phyloP scores from a whole-genome alignment of 2,329 filamentous ascomycete genomes.

The Parasarocladium wereldwijsianum region DNA sequence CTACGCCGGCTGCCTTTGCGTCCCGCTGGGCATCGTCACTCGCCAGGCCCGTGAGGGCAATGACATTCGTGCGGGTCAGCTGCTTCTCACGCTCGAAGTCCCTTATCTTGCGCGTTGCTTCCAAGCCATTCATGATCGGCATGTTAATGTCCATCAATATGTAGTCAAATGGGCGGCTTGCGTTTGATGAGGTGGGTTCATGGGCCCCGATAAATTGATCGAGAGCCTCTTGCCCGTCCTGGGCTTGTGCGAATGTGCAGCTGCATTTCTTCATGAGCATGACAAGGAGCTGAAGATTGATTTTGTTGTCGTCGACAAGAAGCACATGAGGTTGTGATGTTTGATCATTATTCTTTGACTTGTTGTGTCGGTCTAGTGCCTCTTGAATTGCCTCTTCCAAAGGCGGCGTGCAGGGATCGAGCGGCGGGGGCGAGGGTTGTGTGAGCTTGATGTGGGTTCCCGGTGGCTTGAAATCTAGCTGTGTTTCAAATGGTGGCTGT shows the following conservation, averaged over 20 bases:
- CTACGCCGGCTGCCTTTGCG: constrained; percentile 31
- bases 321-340: constrained; percentile 9
- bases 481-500: too few relatives aligned
- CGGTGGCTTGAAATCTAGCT: too few relatives aligned
- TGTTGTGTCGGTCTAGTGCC: too few relatives aligned
- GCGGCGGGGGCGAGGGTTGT: too few relatives aligned
- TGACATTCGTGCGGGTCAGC: constrained; percentile 26
- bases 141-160: constrained; percentile 36
- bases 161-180: constrained; percentile 14
- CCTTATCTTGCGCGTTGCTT: constrained; percentile 32
- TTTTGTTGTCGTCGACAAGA: constrained; percentile 26
- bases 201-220: constrained; percentile 22
- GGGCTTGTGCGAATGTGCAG: constrained; percentile 24
- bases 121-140: constrained; percentile 38
- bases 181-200: constrained; percentile 2
- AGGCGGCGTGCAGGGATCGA: too few relatives aligned
- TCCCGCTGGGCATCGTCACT: constrained; percentile 32
- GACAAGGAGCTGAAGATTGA: constrained; percentile 25
- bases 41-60: constrained; percentile 37
- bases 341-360: too few relatives aligned
- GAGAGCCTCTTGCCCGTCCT: constrained; percentile 31
- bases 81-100: constrained; percentile 27
- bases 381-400: too few relatives aligned
- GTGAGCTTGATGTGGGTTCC: too few relatives aligned
- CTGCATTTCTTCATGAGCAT: constrained; percentile 27